Conservation (phyloP, 345 rosid species). For the Lagerstroemia speciosa region DNA sequence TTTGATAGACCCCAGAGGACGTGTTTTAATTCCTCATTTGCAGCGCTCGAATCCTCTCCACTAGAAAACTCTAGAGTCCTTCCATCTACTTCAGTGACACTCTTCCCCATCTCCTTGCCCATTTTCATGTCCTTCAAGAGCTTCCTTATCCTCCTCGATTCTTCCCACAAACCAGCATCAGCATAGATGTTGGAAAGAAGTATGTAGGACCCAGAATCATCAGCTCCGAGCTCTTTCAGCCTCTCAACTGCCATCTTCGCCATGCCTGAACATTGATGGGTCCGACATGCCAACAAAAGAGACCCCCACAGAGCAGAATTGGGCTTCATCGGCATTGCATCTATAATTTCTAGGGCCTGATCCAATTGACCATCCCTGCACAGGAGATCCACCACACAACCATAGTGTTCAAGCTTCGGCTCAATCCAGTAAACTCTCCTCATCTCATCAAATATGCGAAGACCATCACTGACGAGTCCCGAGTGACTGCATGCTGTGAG, state of each 20-base stretch:
- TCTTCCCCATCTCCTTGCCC: conserved; percentile 27
- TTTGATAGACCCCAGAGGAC: conserved; percentile 11
- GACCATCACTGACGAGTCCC: conserved; percentile 21
- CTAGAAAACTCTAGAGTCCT: conserved; percentile 18
- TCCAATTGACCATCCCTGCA: conserved; percentile 16
- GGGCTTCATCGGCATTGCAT: conserved; percentile 21
- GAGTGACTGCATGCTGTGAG: conserved; percentile 30
- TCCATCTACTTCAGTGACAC: conserved; percentile 20
- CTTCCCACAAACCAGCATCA: conserved; percentile 25
- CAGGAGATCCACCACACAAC: conserved; percentile 27
- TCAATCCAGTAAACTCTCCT: conserved; percentile 12
- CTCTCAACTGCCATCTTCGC: conserved; percentile 20
- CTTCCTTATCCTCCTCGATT: conserved; percentile 14
- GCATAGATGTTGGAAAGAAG: conserved; percentile 23
- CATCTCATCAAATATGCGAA: conserved; percentile 16
- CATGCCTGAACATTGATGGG: conserved; percentile 12
- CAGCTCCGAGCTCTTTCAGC: conserved; percentile 26
- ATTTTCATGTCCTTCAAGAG: conserved; percentile 13
- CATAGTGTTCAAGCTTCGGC: conserved; percentile 27
- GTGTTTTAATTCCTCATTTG: conserved; percentile 8
- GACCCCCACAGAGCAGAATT: conserved; percentile 25
- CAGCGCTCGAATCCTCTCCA: conserved; percentile 10
- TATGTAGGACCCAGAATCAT: conserved; percentile 16
- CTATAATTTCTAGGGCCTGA: conserved; percentile 11
- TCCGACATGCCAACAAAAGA: conserved; percentile 25